Conservation (phyloP, 2,329 filamentous ascomycete genomes). For the Penicillium sclerotigenum region DNA sequence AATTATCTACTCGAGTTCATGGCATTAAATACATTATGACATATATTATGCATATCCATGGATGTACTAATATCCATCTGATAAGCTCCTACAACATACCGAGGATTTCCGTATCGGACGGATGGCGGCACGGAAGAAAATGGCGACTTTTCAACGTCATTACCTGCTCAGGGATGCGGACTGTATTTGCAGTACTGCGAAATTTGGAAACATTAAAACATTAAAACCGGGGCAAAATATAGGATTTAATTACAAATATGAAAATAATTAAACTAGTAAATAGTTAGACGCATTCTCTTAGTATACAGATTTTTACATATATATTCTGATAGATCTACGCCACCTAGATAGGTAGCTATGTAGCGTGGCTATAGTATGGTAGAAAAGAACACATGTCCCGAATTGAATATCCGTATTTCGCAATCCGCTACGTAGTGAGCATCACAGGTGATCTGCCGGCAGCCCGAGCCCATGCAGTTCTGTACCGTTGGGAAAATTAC, state of each 20-base stretch:
- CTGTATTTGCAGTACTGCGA: constrained; percentile 7
- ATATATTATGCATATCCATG: too few species aligned
- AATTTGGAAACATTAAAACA: background rate
- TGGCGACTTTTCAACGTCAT: constrained; percentile 35
- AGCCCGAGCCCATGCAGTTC: constrained; percentile 15
- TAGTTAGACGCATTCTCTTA: too few species aligned
- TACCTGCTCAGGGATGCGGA: constrained; percentile 8
- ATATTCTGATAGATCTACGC: background rate
- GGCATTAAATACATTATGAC: background rate
- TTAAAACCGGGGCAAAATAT: background rate
- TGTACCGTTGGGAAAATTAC: constrained; percentile 30
- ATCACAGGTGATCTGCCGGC: constrained; percentile 21
- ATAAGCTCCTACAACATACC: constrained; percentile 5
- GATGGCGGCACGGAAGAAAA: constrained; percentile 23
- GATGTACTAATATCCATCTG: background rate
- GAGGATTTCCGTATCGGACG: constrained; percentile 13
- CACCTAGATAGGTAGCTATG: background rate
- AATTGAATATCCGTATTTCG: background rate
- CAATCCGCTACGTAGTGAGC: background rate
- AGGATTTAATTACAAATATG: background rate
- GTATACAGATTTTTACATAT: background rate
- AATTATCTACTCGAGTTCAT: background rate
- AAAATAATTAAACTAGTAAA: background rate
- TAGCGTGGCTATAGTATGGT: background rate
- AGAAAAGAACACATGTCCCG: background rate